These are phyloP conservation scores for Pholiota microspora DNA, from an alignment of 768 basidiomycete genomes.

Conservation along the genomic window DNA sequence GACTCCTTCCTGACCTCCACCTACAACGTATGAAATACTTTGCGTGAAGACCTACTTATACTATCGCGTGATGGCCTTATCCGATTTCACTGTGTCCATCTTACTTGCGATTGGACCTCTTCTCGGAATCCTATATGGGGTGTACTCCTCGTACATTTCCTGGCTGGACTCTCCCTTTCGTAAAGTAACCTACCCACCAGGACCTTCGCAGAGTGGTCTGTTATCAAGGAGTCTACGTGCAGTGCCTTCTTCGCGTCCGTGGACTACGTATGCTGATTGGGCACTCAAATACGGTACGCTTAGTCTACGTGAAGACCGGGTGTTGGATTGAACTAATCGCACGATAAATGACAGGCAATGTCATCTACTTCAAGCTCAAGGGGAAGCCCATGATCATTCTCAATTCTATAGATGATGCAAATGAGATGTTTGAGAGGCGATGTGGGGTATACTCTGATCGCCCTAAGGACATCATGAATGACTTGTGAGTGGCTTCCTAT, in stretches of 20 bases:
- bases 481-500: constrained; percentile 11
- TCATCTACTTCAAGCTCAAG: constrained; percentile 16
- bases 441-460: constrained; percentile 46
- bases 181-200: constrained; percentile 15
- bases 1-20: not conserved
- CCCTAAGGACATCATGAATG: constrained; percentile 28
- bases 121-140: constrained; percentile 8
- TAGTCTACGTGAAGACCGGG: not conserved
- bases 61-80: constrained; percentile 3
- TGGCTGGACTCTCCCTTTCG: constrained; percentile 15
- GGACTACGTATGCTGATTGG: constrained; percentile 16
- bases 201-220: constrained; percentile 10
- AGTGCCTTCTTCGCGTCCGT: constrained; percentile 8
- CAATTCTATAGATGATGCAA: constrained; percentile 22
- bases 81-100: constrained; percentile 13
- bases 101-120: constrained; percentile 15
- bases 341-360: constrained; percentile 11
- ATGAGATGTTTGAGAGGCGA: constrained; percentile 37
- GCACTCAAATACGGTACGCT: constrained; percentile 16
- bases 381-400: constrained; percentile 25
- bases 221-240: constrained; percentile 5
- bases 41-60: not conserved
- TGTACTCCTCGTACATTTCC: constrained; percentile 14
- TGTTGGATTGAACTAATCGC: not conserved
- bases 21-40: not conserved